Base-by-base conservation (phyloP, 2,329 filamentous ascomycete species). In the Delphinella strobiligena region DNA sequence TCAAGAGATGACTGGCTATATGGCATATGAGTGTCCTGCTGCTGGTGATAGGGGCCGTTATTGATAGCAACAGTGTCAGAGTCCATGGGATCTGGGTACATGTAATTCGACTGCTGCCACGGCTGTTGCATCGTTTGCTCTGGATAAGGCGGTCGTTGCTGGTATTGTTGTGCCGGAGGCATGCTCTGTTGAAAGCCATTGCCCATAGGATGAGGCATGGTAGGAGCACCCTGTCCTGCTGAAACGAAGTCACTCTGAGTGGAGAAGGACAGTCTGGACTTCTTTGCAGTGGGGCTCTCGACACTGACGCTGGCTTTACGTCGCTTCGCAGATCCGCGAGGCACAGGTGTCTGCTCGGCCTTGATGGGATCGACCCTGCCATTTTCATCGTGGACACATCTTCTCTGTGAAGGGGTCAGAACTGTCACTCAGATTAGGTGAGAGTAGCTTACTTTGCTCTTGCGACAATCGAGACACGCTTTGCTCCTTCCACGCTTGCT, bases 331-430 rank as follows among this genome's bases (percentile, higher is more conserved):
- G 69, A 69, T 11, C 71, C 73, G 45, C 75, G 67, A 31, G 75
- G 74, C 31, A 77, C 70, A 2, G 74, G 72, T 17, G 69, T 64
- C 51, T 80, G 75, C 37, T 72, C 71, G 2, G 74, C 72, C 52
- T 80, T 80, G 49, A 76, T 57, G 2, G 75, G 75, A 54, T 80
- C 76, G 18, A 80, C 68, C 41, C 74, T 70, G 36, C 76, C 76
- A 47, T 72, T 69, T 47, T 78, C 74, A 49, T 80, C 75, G 51
- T 80, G 76, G 36, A 80, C 75, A 51, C 76, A 80, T 51, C 76
- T 74, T 43, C 76, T 74, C 75, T 80, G 46, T 29, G 17, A 14
- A 30, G 12, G 29, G 34, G 44, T 51, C 41, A 50, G 45, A 37
- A 45, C 37, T 47, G 33, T 11, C 11, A 32, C 47, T 41, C 15